Evolutionary conservation across 352 stramenopile species (phyloP).

Genomic region (Lagenidium sp.): DNA sequence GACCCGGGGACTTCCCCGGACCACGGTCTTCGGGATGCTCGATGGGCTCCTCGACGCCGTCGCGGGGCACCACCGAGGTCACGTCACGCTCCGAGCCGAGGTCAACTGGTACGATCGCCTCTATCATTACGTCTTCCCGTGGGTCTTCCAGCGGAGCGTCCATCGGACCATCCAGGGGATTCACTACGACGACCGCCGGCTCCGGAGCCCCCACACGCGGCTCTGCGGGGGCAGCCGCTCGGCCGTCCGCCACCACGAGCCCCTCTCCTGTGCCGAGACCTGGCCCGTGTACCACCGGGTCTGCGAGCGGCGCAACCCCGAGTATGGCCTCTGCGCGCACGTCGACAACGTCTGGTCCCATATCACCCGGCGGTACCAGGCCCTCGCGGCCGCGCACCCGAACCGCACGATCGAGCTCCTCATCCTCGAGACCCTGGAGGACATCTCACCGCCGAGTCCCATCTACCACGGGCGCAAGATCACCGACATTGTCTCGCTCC

Average conservation of each 20-base stretch:
- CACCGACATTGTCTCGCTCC: slow-evolving; percentile 1
- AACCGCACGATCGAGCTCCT: slow-evolving; percentile 2
- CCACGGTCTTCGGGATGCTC: slow-evolving; percentile 8
- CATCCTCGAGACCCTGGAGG: slow-evolving; percentile 5
- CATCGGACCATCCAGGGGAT: not conserved
- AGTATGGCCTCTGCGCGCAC: no score
- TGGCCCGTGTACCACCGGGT: no score
- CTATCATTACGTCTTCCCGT: not conserved
- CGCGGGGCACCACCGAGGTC: not conserved
- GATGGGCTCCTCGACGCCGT: slow-evolving; percentile 10
- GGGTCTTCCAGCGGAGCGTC: not conserved
- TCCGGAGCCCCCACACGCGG: not conserved
- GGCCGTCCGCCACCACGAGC: no score
- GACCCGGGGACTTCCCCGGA: not conserved
- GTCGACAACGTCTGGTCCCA: not conserved
- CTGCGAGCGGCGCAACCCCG: no score
- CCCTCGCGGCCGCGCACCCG: slow-evolving; percentile 2
- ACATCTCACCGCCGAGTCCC: not conserved
- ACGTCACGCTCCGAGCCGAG: not conserved
- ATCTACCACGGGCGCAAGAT: slow-evolving; percentile 1
- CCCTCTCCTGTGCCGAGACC: no score
- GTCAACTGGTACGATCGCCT: not conserved
- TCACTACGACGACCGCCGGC: not conserved
- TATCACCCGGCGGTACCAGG: not conserved
- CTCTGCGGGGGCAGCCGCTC: no score